Base-by-base conservation (phyloP, 2,329 filamentous ascomycete genomes). In the Cordyceps cateniannulata region DNA sequence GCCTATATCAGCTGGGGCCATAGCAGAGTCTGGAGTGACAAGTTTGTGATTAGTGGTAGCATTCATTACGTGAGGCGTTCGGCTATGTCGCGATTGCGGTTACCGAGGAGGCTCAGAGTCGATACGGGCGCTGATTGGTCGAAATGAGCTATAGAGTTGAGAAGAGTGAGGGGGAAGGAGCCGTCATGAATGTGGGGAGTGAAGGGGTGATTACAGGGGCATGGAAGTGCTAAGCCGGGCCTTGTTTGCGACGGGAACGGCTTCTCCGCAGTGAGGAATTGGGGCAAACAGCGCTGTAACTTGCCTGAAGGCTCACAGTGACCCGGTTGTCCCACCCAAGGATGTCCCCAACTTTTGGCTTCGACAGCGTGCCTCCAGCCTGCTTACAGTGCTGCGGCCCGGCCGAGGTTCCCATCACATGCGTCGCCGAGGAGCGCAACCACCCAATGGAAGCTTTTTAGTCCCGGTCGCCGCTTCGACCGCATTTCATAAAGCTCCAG, bases 331-430 rank as follows among this genome's bases (percentile, higher is more conserved):
- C 42, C 42, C 42, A 45, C 42, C 42, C 12, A 24, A n/a, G n/a
- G n/a, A n/a, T 14, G 12, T 24, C 44, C 44, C 44, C 44, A 35
- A 35, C 32, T 35, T 35, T 12, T n/a, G n/a, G n/a, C n/a, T n/a
- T n/a, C n/a, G n/a, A n/a, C 32, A 35, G 32, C 32, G 9, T 35
- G 32, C 32, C 27, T 29, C 8, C 5, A 29, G 27, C 27, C 27
- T 29, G 27, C 27, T 16, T 42, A 5, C 38, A 42, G 2, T 42
- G 16, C 12, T 16, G 38, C 55, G 65, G 66, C 68, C 69, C 55
- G 65, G 66, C 70, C 69, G 70, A 71, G 70, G 70, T 63, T 65
- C 65, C 61, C 68, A 69, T 72, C 70, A 71, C 70, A 71, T 72
- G 67, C 69, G 63, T 66, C 32, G 14, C 38, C 54, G 55, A 59